These are phyloP conservation scores for Escovopsis sp. DNA, from an alignment of 2,329 filamentous ascomycete genomes.

Conservation along the genomic window DNA sequence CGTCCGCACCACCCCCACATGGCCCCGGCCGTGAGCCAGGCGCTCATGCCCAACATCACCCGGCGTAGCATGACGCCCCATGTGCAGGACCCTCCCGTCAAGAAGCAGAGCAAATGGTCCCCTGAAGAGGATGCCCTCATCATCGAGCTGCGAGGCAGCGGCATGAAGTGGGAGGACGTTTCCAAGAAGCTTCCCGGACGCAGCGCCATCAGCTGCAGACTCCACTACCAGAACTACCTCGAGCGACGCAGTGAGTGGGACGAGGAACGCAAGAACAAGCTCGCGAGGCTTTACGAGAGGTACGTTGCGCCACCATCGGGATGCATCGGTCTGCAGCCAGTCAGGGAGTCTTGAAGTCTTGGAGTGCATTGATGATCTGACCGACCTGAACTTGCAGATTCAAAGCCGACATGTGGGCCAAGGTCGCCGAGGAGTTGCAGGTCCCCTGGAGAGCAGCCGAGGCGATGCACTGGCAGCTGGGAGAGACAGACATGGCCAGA, in stretches of 20 bases:
- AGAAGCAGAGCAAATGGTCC: constrained; percentile 96
- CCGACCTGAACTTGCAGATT: constrained; percentile 44
- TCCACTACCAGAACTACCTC: constrained; percentile 95
- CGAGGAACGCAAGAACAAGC: constrained; percentile 93
- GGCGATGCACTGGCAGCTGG: constrained; percentile 96
- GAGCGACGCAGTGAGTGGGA: constrained; percentile 91
- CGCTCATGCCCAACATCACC: constrained; percentile 16
- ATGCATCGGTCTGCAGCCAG: no score
- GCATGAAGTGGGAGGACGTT: constrained; percentile 99
- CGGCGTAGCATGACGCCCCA: constrained; percentile 29
- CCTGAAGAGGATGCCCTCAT: constrained; percentile 86
- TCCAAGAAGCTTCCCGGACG: constrained; percentile 79
- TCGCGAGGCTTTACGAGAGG: constrained; percentile 90
- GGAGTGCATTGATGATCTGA: not conserved
- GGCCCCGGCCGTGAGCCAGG: constrained; percentile 16
- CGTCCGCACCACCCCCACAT: constrained; percentile 13
- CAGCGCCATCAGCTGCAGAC: constrained; percentile 83
- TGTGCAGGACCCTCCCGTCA: constrained; percentile 54
- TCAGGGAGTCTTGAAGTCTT: no score
- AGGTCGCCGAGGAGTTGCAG: constrained; percentile 86
- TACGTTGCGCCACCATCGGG: constrained; percentile 27
- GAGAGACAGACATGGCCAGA: constrained; percentile 84
- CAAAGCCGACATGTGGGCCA: constrained; percentile 96
- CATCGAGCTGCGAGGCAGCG: constrained; percentile 75
- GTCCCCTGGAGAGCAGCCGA: constrained; percentile 92